These are phyloP conservation scores for Zymoseptoria tritici DNA, from an alignment of 2,329 filamentous ascomycete genomes.

Conservation along the genomic window DNA sequence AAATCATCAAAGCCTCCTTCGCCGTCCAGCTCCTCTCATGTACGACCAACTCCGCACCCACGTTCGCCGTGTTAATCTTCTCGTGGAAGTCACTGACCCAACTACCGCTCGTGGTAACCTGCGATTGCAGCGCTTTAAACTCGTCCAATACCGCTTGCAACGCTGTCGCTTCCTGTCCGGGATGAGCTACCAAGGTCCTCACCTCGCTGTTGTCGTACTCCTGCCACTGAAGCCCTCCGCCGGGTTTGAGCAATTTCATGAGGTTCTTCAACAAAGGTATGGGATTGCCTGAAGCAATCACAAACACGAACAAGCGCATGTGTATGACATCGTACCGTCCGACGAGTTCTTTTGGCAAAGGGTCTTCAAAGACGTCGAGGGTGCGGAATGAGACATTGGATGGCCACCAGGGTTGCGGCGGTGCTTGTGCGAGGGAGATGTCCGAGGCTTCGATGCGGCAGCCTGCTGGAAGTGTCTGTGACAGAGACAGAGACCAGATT, in stretches of 20 bases:
- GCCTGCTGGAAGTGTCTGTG: neutral
- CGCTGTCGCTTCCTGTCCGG: neutral
- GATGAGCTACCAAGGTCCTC: neutral
- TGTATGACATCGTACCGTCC: slow-evolving; percentile 19
- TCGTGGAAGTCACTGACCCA: slow-evolving; percentile 10
- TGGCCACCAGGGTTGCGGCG: slow-evolving; percentile 12
- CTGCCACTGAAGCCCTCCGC: slow-evolving; percentile 20
- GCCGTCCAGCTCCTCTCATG: slow-evolving; percentile 9
- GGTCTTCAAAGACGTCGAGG: slow-evolving; percentile 11
- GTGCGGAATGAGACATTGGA: slow-evolving; percentile 12
- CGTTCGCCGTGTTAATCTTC: neutral
- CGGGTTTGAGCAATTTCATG: slow-evolving; percentile 16
- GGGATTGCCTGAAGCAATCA: slow-evolving; percentile 15
- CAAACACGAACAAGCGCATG: slow-evolving; percentile 16
- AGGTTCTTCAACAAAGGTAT: slow-evolving; percentile 15
- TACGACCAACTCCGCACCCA: slow-evolving; percentile 7
- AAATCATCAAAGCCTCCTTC: slow-evolving; percentile 5
- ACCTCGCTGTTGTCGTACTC: slow-evolving; percentile 9
- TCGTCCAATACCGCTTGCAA: neutral
- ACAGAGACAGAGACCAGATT: slow-evolving; percentile 13
- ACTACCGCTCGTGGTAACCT: neutral
- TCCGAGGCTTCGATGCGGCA: slow-evolving; percentile 19
- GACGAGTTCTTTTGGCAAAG: slow-evolving; percentile 3
- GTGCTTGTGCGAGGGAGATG: slow-evolving; percentile 15
- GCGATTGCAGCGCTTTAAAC: neutral